A percentile compares a stretch with the other conserved stretches of the same genome.
These are phyloP conservation scores for Eutypella sp. DNA, from an alignment of 2,329 filamentous ascomycete genomes.

Conservation along the genomic window DNA sequence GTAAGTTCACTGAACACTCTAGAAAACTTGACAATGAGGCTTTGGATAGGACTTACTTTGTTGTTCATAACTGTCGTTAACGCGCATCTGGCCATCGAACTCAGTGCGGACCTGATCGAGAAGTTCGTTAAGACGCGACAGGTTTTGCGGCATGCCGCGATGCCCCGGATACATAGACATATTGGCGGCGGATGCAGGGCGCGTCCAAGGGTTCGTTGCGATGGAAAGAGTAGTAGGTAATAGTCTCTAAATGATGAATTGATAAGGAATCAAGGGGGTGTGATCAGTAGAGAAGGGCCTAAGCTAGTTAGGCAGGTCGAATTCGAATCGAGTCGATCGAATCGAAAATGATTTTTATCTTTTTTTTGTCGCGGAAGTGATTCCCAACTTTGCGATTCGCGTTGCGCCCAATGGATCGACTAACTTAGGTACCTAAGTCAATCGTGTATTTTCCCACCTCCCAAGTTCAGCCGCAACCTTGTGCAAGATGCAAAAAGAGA, in stretches of 20 bases:
- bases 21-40: slow-evolving; percentile 1
- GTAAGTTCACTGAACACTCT: slow-evolving; percentile 4
- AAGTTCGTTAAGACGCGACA: slow-evolving; percentile 77
- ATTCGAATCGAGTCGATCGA: too few species aligned
- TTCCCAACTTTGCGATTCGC: neutral
- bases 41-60: slow-evolving; percentile 66
- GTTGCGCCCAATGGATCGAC: neutral
- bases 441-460: neutral
- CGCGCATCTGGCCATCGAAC: slow-evolving; percentile 79
- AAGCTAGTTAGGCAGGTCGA: too few species aligned
- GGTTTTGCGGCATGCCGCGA: slow-evolving; percentile 66
- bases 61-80: slow-evolving; percentile 83
- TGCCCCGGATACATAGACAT: slow-evolving; percentile 82
- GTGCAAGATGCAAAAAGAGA: neutral
- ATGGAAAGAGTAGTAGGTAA: neutral
- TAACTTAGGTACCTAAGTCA: too few species aligned
- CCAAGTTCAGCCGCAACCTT: neutral
- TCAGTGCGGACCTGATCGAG: slow-evolving; percentile 86
- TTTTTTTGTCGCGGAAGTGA: neutral
- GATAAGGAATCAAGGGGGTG: too few species aligned
- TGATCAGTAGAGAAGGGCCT: too few species aligned
- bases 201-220: neutral
- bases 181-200: slow-evolving; percentile 2
- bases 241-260: neutral
- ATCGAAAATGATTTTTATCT: neutral